Evolutionary conservation across 140 eudicot genomes (phyloP).

Genomic region (Erigeron philadelphicus): DNA sequence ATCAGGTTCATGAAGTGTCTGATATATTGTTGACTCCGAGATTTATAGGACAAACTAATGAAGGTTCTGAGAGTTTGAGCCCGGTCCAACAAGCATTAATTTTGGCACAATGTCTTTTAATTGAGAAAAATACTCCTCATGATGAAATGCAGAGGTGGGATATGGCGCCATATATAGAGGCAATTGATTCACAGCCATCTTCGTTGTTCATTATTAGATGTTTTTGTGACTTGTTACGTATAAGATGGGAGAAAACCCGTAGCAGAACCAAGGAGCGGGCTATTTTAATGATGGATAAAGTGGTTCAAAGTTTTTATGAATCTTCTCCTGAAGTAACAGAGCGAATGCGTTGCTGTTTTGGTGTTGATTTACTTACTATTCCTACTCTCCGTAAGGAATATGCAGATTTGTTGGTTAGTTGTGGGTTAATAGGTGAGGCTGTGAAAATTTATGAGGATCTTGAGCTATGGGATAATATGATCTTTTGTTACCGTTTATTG

Average conservation of each 20-base stretch:
- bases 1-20: slow-evolving; percentile 50
- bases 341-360: slow-evolving; percentile 53
- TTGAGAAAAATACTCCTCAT: slow-evolving; percentile 63
- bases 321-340: slow-evolving; percentile 45
- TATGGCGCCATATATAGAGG: slow-evolving; percentile 95
- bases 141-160: slow-evolving; percentile 82
- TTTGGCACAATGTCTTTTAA: slow-evolving; percentile 56
- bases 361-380: slow-evolving; percentile 61
- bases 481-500: slow-evolving; percentile 64
- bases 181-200: slow-evolving; percentile 76
- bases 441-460: slow-evolving; percentile 73
- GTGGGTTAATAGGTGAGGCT: slow-evolving; percentile 83
- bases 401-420: slow-evolving; percentile 74
- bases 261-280: slow-evolving; percentile 90
- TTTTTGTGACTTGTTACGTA: slow-evolving; percentile 68
- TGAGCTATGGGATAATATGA: slow-evolving; percentile 86
- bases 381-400: slow-evolving; percentile 75
- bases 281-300: slow-evolving; percentile 81
- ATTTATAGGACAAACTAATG: slow-evolving; percentile 35
- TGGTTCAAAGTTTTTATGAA: slow-evolving; percentile 50
- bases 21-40: slow-evolving; percentile 80
- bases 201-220: slow-evolving; percentile 45
- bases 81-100: slow-evolving; percentile 73
- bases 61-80: slow-evolving; percentile 33
- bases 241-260: slow-evolving; percentile 87